Evolutionary conservation across 2,329 filamentous ascomycete species (phyloP).

Genomic region (Nemania sp.): DNA sequence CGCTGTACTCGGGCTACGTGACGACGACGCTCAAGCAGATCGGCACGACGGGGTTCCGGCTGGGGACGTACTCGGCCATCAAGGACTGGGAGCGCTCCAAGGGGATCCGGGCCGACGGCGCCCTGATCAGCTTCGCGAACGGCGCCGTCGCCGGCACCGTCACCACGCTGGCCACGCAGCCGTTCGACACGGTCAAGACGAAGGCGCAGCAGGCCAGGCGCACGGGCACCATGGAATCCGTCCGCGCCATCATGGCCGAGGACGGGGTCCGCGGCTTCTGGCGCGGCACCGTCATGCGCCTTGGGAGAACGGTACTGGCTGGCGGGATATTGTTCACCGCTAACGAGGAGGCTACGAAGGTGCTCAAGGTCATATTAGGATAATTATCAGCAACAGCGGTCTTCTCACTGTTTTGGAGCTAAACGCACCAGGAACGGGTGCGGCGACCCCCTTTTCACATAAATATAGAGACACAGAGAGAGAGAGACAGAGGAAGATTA

Average conservation of each 20-base stretch:
- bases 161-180: constrained; percentile 59
- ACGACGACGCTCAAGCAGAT: constrained; percentile 67
- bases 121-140: constrained; percentile 46
- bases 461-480: too few relatives aligned
- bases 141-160: constrained; percentile 44
- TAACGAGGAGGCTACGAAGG: constrained; percentile 40
- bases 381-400: neutral
- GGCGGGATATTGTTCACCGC: constrained; percentile 42
- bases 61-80: constrained; percentile 66
- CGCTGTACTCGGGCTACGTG: constrained; percentile 62
- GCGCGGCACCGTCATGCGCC: constrained; percentile 67
- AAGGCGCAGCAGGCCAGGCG: constrained; percentile 60
- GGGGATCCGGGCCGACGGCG: constrained; percentile 41
- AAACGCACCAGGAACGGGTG: neutral
- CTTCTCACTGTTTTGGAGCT: neutral
- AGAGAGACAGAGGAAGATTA: too few relatives aligned
- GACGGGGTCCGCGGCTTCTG: constrained; percentile 63
- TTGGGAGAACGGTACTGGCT: constrained; percentile 61
- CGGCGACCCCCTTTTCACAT: neutral
- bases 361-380: constrained; percentile 34
- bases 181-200: constrained; percentile 66
- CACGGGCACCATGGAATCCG: constrained; percentile 58
- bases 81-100: constrained; percentile 52
- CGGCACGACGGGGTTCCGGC: constrained; percentile 63
- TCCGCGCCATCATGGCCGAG: constrained; percentile 56